Conservation (phyloP, 78 protist genomes). For the slime mould (Dictyostelium discoideum) region dicty_2.7 NC_007088.5:1656001-1656500, state of each 20-base stretch:
- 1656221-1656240: constrained; percentile 68
- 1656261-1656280: background rate
- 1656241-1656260: background rate
- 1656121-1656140: constrained; percentile 95
- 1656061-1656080: constrained; percentile 92
- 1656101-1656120: constrained; percentile 98
- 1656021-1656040: constrained; percentile 99
- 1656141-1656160: constrained; percentile 87
- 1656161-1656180: constrained; percentile 89
- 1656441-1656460: background rate
- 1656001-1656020: constrained; percentile 94
- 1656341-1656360: background rate
- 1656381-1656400: background rate
- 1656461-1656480: background rate
- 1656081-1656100: constrained; percentile 99
- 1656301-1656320: background rate
- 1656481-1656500: too few species aligned
- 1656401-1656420: background rate
- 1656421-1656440: background rate
- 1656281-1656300: background rate
- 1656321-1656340: background rate
- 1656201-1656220: constrained; percentile 68
- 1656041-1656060: constrained; percentile 98
- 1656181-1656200: constrained; percentile 87
- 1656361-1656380: background rate